phyloP scores from a whole-genome alignment of 306 rosid genomes.

The Inga leiocalycina region DNA sequence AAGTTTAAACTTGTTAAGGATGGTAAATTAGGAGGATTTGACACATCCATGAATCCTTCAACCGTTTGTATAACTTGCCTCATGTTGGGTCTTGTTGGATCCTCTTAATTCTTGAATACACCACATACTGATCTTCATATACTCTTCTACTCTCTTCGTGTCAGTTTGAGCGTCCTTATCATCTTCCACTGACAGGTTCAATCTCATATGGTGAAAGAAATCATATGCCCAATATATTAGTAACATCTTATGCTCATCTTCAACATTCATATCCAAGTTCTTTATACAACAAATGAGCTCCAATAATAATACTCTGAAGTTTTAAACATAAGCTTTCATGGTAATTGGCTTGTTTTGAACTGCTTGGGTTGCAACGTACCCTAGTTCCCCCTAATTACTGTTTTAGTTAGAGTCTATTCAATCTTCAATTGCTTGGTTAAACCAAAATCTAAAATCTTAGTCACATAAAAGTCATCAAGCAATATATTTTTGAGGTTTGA shows the following conservation, averaged over 20 bases:
- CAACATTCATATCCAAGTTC: too few species aligned
- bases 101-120: constrained; percentile 3
- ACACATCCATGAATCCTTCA: constrained; percentile 23
- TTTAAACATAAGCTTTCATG: neutral
- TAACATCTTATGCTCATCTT: too few species aligned
- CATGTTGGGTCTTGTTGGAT: constrained; percentile 23
- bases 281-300: too few species aligned
- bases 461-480: too few species aligned
- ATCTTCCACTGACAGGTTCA: too few species aligned
- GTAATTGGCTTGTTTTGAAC: constrained; percentile 19
- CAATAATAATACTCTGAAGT: too few species aligned
- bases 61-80: neutral
- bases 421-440: too few species aligned
- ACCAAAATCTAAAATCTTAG: too few species aligned
- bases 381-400: too few species aligned
- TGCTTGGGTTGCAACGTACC: neutral
- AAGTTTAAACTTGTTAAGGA: neutral
- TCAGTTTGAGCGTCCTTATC: neutral
- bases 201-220: neutral
- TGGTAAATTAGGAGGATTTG: neutral
- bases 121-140: neutral
- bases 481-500: too few species aligned
- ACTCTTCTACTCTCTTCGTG: constrained; percentile 1
- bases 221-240: too few species aligned
- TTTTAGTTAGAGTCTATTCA: too few species aligned